A percentile compares a stretch with the other conserved stretches of the same genome.
Evolutionary conservation across 257 asterid species (phyloP).

Genomic region (Galeopsis tetrahit): DNA sequence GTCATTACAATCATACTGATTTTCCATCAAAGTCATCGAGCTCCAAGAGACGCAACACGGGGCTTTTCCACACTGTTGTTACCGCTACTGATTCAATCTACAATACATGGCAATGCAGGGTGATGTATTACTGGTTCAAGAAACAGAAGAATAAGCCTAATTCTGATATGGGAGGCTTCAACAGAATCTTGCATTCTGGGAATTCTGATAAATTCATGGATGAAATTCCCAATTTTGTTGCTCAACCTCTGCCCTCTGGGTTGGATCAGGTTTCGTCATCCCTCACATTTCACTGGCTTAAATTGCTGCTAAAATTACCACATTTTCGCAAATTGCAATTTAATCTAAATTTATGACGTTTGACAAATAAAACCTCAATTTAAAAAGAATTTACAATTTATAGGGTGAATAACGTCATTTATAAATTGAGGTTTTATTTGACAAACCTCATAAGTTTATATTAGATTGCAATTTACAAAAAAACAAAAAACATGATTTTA

Average conservation of each 20-base stretch:
- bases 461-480: too few relatives aligned
- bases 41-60: slow-evolving; percentile 35
- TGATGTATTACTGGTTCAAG: slow-evolving; percentile 89
- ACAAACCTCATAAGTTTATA: too few relatives aligned
- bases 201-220: slow-evolving; percentile 65
- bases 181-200: slow-evolving; percentile 80
- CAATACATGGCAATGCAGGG: slow-evolving; percentile 87
- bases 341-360: too few relatives aligned
- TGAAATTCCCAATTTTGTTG: slow-evolving; percentile 88
- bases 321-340: too few relatives aligned
- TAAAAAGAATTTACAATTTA: too few relatives aligned
- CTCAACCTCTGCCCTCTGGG: slow-evolving; percentile 81
- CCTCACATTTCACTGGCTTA: too few relatives aligned
- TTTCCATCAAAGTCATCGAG: slow-evolving; percentile 1
- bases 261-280: slow-evolving; percentile 67
- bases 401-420: too few relatives aligned
- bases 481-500: too few relatives aligned
- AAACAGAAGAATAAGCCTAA: slow-evolving; percentile 46
- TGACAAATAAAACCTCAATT: too few relatives aligned
- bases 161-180: slow-evolving; percentile 89
- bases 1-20: slow-evolving; percentile 56
- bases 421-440: too few relatives aligned
- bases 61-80: slow-evolving; percentile 83
- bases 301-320: too few relatives aligned
- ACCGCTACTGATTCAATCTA: slow-evolving; percentile 73